Conservation (phyloP, 306 rosid genomes). For the Lotus japonicus region DNA sequence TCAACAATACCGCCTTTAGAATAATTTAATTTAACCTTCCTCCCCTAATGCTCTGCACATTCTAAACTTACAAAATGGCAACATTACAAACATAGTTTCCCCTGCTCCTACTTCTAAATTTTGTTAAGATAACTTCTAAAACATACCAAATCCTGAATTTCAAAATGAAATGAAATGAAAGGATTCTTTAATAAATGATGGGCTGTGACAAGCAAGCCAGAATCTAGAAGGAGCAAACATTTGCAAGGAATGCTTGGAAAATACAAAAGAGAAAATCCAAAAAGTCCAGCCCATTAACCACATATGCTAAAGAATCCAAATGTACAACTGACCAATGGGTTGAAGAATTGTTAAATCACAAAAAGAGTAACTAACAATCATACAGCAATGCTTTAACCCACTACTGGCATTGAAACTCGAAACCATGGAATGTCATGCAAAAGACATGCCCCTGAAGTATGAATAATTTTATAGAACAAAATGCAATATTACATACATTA, state of each 20-base stretch:
- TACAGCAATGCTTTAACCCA: neutral
- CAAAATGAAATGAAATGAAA: neutral
- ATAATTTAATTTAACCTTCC: no score
- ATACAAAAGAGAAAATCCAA: neutral
- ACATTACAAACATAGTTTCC: neutral
- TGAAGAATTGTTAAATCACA: neutral
- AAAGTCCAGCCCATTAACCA: neutral
- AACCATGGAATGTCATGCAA: slow-evolving; percentile 6
- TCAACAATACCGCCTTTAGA: neutral
- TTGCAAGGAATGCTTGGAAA: neutral
- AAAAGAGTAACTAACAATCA: neutral
- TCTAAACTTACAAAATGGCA: neutral
- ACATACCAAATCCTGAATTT: neutral
- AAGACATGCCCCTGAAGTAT: slow-evolving; percentile 5
- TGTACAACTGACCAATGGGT: neutral
- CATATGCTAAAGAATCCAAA: neutral
- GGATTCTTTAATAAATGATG: neutral
- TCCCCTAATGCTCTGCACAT: neutral
- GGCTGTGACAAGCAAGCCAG: neutral
- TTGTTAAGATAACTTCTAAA: neutral
- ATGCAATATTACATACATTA: neutral
- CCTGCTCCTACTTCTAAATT: neutral
- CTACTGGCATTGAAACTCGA: neutral
- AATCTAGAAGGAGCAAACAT: slow-evolving; percentile 6
- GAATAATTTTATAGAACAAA: neutral